Conservation (phyloP, 2,329 filamentous ascomycete species). For the Podosphaera fusca region DNA sequence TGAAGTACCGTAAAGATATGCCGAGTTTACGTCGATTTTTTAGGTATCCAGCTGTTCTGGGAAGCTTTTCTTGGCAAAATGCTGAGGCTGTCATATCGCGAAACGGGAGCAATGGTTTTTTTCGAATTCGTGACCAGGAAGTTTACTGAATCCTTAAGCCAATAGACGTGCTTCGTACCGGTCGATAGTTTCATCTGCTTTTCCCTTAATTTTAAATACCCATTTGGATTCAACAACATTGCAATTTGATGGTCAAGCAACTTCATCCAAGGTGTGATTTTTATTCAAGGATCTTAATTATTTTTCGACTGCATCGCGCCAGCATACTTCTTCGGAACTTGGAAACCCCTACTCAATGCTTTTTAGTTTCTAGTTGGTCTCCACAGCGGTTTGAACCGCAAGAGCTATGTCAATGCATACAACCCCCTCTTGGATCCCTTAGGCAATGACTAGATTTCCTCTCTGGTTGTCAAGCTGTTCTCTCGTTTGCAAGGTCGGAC, state of each 20-base stretch:
- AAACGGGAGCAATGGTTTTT: slow-evolving; percentile 1
- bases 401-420: background rate
- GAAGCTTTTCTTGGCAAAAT: background rate
- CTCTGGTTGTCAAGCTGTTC: background rate
- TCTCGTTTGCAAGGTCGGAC: background rate
- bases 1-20: background rate
- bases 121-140: background rate
- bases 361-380: background rate
- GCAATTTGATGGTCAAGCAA: background rate
- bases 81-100: background rate
- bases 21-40: slow-evolving; percentile 1
- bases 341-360: background rate
- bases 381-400: background rate
- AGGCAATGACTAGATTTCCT: background rate
- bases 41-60: background rate
- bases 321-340: background rate
- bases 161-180: slow-evolving; percentile 1
- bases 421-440: background rate
- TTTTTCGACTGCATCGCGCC: background rate
- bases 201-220: slow-evolving; percentile 1
- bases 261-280: slow-evolving; percentile 1
- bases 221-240: slow-evolving; percentile 2
- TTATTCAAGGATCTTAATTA: background rate
- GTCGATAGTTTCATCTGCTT: slow-evolving; percentile 1
- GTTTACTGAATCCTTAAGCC: slow-evolving; percentile 1